phyloP scores from a whole-genome alignment of 202 grass and related monocot species.

The Schoenoplectus tabernaemontani region DNA sequence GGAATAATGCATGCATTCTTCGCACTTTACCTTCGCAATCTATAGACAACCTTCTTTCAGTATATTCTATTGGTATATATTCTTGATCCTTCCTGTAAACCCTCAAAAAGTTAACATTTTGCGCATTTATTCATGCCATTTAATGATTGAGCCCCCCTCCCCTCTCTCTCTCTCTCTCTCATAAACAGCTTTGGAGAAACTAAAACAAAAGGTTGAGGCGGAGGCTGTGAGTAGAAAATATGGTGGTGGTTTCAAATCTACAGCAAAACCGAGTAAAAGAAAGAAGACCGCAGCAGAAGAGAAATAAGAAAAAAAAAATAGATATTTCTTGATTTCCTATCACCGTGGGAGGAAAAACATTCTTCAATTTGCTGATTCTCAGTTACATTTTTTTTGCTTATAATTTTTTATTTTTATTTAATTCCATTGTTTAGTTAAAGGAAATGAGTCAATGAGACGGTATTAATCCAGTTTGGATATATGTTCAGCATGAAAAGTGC shows the following conservation, averaged over 20 bases:
- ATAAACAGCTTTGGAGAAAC: slow-evolving; percentile 60
- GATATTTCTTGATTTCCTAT: not conserved
- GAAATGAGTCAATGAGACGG: not conserved
- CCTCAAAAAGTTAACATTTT: too few species aligned
- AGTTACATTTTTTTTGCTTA: not conserved
- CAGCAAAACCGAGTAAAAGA: slow-evolving; percentile 33
- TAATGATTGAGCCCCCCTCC: not conserved
- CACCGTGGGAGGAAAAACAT: not conserved
- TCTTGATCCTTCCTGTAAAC: too few species aligned
- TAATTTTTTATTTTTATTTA: not conserved
- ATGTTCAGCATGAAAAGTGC: not conserved
- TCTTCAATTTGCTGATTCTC: not conserved
- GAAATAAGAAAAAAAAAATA: not conserved
- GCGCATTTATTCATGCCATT: not conserved
- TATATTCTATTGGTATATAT: slow-evolving; percentile 32
- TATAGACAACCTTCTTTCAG: slow-evolving; percentile 45
- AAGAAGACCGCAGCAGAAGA: slow-evolving; percentile 31
- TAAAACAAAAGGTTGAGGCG: slow-evolving; percentile 47
- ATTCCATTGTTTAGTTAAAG: not conserved
- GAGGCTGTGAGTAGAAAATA: slow-evolving; percentile 45
- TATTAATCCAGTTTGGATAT: not conserved
- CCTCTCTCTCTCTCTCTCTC: slow-evolving; percentile 13
- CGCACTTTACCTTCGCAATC: slow-evolving; percentile 46
- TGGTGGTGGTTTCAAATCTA: slow-evolving; percentile 24
- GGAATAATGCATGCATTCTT: slow-evolving; percentile 50